Evolutionary conservation across 2,329 filamentous ascomycete species (phyloP).

Genomic region (Lasiodiplodia sp.): DNA sequence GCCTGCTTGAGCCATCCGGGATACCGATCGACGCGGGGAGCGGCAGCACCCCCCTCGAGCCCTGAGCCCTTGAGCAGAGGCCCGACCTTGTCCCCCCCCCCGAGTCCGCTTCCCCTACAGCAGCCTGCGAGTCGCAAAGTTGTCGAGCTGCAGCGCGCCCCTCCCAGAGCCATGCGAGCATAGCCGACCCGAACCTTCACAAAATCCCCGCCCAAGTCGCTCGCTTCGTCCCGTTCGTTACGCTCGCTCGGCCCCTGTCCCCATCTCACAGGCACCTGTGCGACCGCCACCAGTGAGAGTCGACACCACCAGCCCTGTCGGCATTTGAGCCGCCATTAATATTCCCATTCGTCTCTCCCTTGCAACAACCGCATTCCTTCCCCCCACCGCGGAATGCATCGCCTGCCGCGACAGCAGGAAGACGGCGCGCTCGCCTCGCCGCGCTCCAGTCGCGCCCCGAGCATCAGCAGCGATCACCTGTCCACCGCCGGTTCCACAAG

Average conservation of each 20-base stretch:
- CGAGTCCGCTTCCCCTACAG: conserved; percentile 17
- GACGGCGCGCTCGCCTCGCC: conserved; percentile 36
- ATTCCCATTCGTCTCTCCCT: conserved; percentile 4
- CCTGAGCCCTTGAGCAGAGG: conserved; percentile 17
- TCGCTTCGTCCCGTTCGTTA: conserved; percentile 6
- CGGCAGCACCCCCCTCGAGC: conserved; percentile 10
- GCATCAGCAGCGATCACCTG: conserved; percentile 72
- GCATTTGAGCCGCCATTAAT: conserved; percentile 24
- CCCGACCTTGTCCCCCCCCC: conserved; percentile 24
- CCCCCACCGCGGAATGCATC: conserved; percentile 23
- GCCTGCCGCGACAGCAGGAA: conserved; percentile 14
- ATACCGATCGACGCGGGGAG: conserved; percentile 27
- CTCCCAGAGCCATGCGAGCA: conserved; percentile 7
- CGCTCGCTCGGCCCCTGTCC: conserved; percentile 10
- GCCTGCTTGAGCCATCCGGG: conserved; percentile 1
- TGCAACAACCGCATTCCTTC: conserved; percentile 8
- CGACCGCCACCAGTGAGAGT: conserved; percentile 8
- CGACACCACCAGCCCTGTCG: conserved; percentile 20
- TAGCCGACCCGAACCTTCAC: conserved; percentile 1
- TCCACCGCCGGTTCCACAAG: conserved; percentile 61
- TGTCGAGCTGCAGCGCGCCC: not conserved
- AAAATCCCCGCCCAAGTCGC: conserved; percentile 2
- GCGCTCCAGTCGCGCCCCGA: conserved; percentile 52
- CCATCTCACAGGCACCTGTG: conserved; percentile 3
- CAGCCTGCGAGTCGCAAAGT: conserved; percentile 11